Evolutionary conservation across 2,329 filamentous ascomycete species (phyloP), one percentile per base, ranked within the genome.

Genomic region (Exophiala xenobiotica): DNA sequence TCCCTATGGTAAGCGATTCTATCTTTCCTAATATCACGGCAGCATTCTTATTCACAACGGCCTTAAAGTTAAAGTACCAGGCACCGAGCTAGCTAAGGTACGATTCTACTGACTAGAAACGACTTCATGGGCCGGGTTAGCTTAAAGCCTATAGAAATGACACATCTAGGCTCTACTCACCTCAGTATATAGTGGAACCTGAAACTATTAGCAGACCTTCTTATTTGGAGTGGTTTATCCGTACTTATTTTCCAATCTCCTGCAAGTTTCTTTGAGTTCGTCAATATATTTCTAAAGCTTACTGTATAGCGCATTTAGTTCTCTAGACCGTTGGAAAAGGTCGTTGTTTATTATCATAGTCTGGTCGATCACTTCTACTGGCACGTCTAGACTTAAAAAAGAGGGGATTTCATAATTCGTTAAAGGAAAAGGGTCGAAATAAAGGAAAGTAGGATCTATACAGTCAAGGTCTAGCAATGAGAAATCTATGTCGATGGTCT

Each of bases 51-150:
- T 27, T 24, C 20, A 42, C 39, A 24, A 20, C 39, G 7, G 20
- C 39, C 39, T 42, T 42, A 20, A 42, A 27, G 24, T 42, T 27
- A 20, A 42, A 42, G 18, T 42, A 42, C 39, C 39, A 42, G 7
- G 39, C 39, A 42, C 39, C 39, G 5, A 42, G 22, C 24, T 42
- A 6, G 12, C 24, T 42, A 12, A 42, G 20, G 24, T 42, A 42
- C 12, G 39, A 23, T 27, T 42, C 39, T 4, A 42, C 39, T 24
- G 39, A 24, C 39, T 20, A 42, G 14, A 42, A 9, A 24, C 24
- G 39, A 26, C 39, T 42, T 24, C 24, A 16, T 14, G 8, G 24
- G 20, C 11, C 24, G 18, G 19, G 39, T 24, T 23, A 42, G 39
- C 24, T 12, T 11, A 26, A 16, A 42, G 39, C 39, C 39, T 42